A percentile compares a stretch with the other conserved stretches of the same genome.
These are phyloP conservation scores for Prunus dulcis DNA, from an alignment of 306 rosid genomes.

Conservation along the genomic window DNA sequence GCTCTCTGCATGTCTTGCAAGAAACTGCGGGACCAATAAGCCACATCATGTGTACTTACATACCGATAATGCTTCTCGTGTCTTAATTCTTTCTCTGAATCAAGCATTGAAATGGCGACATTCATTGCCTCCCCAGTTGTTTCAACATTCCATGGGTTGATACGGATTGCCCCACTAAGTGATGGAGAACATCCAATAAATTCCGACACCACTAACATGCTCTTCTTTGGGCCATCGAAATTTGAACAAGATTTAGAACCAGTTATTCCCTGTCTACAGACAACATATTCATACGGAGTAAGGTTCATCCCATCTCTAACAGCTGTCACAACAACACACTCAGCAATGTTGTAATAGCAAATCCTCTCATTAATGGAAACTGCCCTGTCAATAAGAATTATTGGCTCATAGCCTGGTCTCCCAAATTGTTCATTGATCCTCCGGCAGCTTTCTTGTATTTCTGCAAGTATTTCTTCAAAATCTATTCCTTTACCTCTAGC, in stretches of 20 bases:
- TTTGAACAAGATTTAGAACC: conserved; percentile 41
- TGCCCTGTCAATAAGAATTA: conserved; percentile 50
- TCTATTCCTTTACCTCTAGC: conserved; percentile 71
- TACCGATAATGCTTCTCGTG: conserved; percentile 81
- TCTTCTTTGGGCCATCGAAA: conserved; percentile 52
- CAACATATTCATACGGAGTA: conserved; percentile 77
- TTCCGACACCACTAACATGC: conserved; percentile 81
- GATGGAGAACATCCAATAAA: conserved; percentile 89
- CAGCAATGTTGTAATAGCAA: conserved; percentile 73
- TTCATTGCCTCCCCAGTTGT: conserved; percentile 73
- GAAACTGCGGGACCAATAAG: conserved; percentile 80
- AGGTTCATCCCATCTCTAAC: conserved; percentile 90
- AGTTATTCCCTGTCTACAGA: conserved; percentile 69
- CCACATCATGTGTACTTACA: conserved; percentile 69
- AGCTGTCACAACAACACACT: conserved; percentile 80
- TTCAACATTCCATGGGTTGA: conserved; percentile 81
- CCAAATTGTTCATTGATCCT: conserved; percentile 62
- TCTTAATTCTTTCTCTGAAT: conserved; percentile 61
- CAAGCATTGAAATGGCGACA: conserved; percentile 60
- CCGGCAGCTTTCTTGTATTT: conserved; percentile 56
- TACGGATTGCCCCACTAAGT: conserved; percentile 77
- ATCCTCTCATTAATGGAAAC: conserved; percentile 60
- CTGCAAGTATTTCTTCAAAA: conserved; percentile 47
- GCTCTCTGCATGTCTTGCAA: conserved; percentile 83
- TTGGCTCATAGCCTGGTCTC: conserved; percentile 62